Evolutionary conservation across 768 basidiomycete genomes (phyloP).

Genomic region (Boletellus ananiceps): DNA sequence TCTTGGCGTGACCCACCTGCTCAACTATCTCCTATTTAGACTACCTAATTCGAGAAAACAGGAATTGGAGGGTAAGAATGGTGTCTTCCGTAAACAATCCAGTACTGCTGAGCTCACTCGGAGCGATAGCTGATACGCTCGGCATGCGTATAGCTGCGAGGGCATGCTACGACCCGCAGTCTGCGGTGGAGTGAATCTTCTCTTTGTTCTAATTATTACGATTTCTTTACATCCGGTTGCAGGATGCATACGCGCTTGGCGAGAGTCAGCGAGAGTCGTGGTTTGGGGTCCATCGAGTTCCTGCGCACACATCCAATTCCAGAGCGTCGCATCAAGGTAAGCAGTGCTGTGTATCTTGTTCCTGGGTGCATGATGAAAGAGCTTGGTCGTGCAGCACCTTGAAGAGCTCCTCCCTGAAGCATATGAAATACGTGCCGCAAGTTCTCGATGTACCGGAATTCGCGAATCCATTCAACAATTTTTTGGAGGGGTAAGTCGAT

Average conservation of each 20-base stretch:
- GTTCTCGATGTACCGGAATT: constrained; percentile 47
- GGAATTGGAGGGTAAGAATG: constrained; percentile 67
- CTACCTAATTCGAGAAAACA: constrained; percentile 81
- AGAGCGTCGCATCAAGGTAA: constrained; percentile 64
- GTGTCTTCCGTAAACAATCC: neutral
- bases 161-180: constrained; percentile 84
- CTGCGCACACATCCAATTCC: constrained; percentile 80
- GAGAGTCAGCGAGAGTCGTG: constrained; percentile 43
- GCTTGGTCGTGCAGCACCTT: constrained; percentile 37
- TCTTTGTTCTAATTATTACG: neutral
- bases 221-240: constrained; percentile 1
- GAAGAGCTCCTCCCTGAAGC: constrained; percentile 55
- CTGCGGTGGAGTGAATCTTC: constrained; percentile 56
- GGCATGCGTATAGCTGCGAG: constrained; percentile 75
- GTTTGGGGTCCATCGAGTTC: constrained; percentile 47
- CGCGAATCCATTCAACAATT: constrained; percentile 32
- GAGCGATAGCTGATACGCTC: constrained; percentile 69
- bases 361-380: neutral
- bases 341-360: constrained; percentile 12
- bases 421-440: constrained; percentile 49
- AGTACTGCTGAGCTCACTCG: neutral
- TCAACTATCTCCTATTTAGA: constrained; percentile 52
- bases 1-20: constrained; percentile 43
- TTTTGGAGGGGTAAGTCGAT: constrained; percentile 12
- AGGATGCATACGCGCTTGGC: constrained; percentile 74